Evolutionary conservation across 805 yeast species (phyloP).

Genomic region (Cyberlindnera americana): DNA sequence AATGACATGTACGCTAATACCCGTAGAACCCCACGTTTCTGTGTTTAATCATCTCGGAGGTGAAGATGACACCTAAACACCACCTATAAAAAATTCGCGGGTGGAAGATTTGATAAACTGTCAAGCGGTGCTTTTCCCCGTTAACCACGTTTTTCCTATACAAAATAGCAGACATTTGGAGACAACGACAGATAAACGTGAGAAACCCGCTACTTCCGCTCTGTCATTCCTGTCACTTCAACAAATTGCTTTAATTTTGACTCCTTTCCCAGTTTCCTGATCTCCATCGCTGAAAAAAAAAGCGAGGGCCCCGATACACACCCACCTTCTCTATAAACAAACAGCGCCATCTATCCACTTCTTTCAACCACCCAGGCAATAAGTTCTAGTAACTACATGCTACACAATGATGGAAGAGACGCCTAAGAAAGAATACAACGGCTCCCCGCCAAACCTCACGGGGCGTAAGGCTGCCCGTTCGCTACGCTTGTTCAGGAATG

Average conservation of each 20-base stretch:
- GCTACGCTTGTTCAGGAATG: slow-evolving; percentile 46
- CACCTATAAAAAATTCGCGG: neutral
- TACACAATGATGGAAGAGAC: slow-evolving; percentile 6
- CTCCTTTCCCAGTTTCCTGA: neutral
- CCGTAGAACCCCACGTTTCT: slow-evolving; percentile 3
- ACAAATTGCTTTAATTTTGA: neutral
- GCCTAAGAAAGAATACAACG: slow-evolving; percentile 8
- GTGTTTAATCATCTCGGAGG: neutral
- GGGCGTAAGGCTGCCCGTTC: slow-evolving; percentile 60
- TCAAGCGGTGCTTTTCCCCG: no score
- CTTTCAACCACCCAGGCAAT: neutral
- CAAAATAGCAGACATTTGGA: neutral
- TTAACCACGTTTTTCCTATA: slow-evolving; percentile 13
- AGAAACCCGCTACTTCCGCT: neutral
- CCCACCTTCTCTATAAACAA: neutral
- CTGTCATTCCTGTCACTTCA: neutral
- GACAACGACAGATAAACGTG: no score
- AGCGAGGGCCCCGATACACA: no score
- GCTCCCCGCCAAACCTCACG: slow-evolving; percentile 27
- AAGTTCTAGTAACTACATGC: slow-evolving; percentile 1
- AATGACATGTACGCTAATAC: no score
- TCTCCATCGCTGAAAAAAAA: no score
- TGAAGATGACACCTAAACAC: neutral
- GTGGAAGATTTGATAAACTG: slow-evolving; percentile 1
- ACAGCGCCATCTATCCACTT: no score